These are phyloP conservation scores for Neurospora sp. DNA, from an alignment of 495 filamentous ascomycete species.

Conservation along the genomic window DNA sequence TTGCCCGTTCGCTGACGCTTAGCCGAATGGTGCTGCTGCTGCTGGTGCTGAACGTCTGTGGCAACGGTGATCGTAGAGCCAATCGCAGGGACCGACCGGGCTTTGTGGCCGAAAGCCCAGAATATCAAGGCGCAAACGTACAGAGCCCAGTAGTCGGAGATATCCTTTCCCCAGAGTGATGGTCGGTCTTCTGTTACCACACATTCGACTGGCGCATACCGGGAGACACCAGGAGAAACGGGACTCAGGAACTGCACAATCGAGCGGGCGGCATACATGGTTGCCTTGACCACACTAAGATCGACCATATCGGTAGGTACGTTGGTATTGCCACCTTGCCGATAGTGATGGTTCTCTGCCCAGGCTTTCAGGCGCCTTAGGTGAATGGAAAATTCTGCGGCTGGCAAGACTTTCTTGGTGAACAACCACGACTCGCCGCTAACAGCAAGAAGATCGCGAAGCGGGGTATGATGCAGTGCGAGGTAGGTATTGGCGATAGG, in stretches of 20 bases:
- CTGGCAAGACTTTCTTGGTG: slow-evolving; percentile 29
- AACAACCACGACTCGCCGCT: slow-evolving; percentile 40
- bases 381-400: slow-evolving; percentile 26
- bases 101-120: slow-evolving; percentile 33
- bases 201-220: neutral
- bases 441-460: slow-evolving; percentile 37
- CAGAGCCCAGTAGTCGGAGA: slow-evolving; percentile 40
- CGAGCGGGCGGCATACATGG: slow-evolving; percentile 23
- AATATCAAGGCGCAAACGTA: slow-evolving; percentile 38
- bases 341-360: slow-evolving; percentile 13
- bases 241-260: slow-evolving; percentile 15
- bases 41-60: slow-evolving; percentile 41
- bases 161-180: slow-evolving; percentile 18
- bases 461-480: slow-evolving; percentile 37
- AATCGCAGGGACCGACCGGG: slow-evolving; percentile 1
- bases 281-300: slow-evolving; percentile 14
- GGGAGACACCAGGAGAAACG: neutral
- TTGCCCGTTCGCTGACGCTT: slow-evolving; percentile 45
- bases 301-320: neutral
- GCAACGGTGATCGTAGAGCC: slow-evolving; percentile 43
- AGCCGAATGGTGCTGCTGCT: slow-evolving; percentile 2
- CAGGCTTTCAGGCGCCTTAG: slow-evolving; percentile 28
- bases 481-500: slow-evolving; percentile 35
- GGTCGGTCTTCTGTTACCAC: neutral
- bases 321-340: slow-evolving; percentile 1